Conservation (phyloP, 2,329 filamentous ascomycete species). For the Stromatinia cepivora region DNA sequence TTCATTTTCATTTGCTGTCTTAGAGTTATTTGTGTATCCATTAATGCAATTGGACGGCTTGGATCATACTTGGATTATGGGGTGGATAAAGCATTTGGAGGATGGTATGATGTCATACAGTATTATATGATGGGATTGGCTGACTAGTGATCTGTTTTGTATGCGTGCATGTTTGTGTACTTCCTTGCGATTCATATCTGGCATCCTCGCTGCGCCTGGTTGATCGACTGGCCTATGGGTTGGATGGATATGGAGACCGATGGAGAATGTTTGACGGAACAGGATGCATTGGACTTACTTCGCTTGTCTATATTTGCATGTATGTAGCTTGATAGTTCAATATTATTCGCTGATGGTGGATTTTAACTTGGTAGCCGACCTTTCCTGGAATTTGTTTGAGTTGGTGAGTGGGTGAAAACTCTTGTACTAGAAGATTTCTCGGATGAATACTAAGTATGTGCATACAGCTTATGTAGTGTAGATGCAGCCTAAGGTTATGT, state of each 20-base stretch:
- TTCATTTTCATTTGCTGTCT: background rate
- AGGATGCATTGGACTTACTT: background rate
- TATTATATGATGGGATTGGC: background rate
- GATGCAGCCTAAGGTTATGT: background rate
- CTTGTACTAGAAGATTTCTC: too few species aligned
- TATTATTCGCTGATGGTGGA: background rate
- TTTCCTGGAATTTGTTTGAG: too few species aligned
- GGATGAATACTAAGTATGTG: too few species aligned
- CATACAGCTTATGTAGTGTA: too few species aligned
- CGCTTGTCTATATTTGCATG: background rate
- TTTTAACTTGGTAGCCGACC: too few species aligned
- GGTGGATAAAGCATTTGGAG: background rate
- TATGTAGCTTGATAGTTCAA: conserved; percentile 1
- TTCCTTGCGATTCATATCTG: background rate
- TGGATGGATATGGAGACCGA: background rate
- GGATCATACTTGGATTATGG: background rate
- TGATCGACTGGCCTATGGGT: background rate
- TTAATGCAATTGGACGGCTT: background rate
- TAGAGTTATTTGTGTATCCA: conserved; percentile 5
- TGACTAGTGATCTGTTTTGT: background rate
- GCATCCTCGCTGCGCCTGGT: background rate
- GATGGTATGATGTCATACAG: background rate
- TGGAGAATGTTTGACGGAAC: background rate
- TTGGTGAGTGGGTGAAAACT: too few species aligned
- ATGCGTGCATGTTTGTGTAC: background rate